Base-by-base conservation (phyloP, 2,329 filamentous ascomycete species). In the Neophaeococcomyces aloes region DNA sequence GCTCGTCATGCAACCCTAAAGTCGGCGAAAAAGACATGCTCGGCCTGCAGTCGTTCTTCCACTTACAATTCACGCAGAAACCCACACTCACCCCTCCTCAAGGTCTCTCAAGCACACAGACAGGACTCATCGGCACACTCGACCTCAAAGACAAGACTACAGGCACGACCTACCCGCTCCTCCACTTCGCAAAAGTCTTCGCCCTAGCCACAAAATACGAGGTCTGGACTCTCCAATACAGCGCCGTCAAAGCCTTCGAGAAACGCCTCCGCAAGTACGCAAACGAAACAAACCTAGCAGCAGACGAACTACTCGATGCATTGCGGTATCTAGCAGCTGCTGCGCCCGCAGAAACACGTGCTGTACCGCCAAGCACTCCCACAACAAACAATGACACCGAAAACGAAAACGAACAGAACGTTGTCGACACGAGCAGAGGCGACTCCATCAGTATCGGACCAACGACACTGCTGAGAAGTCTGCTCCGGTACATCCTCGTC, bases 121-220 rank as follows among this genome's bases (percentile, higher is more conserved):
- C 15, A 38, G 7, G 8, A 25, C 14, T 11, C 25, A 4, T 10
- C 3, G 25, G 17, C 3, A 7, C 10, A 17, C n/a, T 39, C 13
- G 37, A 29, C 23, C 7, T 30, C 7, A 29, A 29, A 29, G 37
- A 39, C 37, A 29, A 39, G 4, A 18, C 37, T 14, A 35, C 33
- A 18, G 37, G 37, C 10, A 29, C 25, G 3, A 10, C 37, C 14
- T 39, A 29, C 17, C 37, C 37, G 10, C 37, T 39, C 8, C 19
- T 39, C 13, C 37, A 39, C 37, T 39, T 39, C 25, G 37, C 37
- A 6, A 39, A 39, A 25, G 27, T 29, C 4, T 39, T 39, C 11
- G 14, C 19, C 5, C 23, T 39, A 3, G 37, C 37, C 21, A 27
- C 7, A 21, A 39, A 39, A 17, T 39, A 39, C 18, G 37, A 39